Base-by-base conservation (phyloP, 441 rosid species). In the Flueggea neowawraea region DNA sequence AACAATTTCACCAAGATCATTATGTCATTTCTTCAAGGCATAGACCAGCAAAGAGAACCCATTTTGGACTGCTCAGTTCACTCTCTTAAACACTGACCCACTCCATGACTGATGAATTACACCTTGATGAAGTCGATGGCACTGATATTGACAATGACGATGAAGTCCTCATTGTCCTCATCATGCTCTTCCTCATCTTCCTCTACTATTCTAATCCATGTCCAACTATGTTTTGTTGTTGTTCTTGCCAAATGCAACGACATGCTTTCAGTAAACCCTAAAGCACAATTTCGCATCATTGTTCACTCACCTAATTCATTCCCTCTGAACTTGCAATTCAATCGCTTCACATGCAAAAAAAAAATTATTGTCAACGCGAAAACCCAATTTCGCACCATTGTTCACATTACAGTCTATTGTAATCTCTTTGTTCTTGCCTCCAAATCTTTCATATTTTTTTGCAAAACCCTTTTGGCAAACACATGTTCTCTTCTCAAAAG, bases 241-340 rank as follows among this genome's bases (percentile, higher is more conserved):
- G 72, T 22, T 77, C 79, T 43, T 78, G 79, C 85, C 82, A 77
- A n/a, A n/a, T n/a, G n/a, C n/a, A n/a, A n/a, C n/a, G n/a, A n/a
- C n/a, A n/a, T n/a, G n/a, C n/a, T n/a, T n/a, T n/a, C n/a, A n/a
- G n/a, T n/a, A n/a, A n/a, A n/a, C n/a, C n/a, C n/a, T n/a, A n/a
- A n/a, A n/a, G n/a, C n/a, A n/a, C n/a, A n/a, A n/a, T n/a, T n/a
- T n/a, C n/a, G 93, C 96, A 15, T 87, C 96, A 0, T 88, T 79
- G 57, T 82, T 90, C 3, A 85, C 75, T 64, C 72, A 80, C 76
- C n/a, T n/a, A n/a, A n/a, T n/a, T 90, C 97, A 41, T 84, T 94
- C 12, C 97, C 98, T 43, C 98, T 68, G 16, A 90, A 94, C 71
- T 94, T 94, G 96, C 98, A 94, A 65, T 83, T 83, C 58, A 94